Conservation (phyloP, 768 basidiomycete species). For the Rhodotorula paludigena region DNA sequence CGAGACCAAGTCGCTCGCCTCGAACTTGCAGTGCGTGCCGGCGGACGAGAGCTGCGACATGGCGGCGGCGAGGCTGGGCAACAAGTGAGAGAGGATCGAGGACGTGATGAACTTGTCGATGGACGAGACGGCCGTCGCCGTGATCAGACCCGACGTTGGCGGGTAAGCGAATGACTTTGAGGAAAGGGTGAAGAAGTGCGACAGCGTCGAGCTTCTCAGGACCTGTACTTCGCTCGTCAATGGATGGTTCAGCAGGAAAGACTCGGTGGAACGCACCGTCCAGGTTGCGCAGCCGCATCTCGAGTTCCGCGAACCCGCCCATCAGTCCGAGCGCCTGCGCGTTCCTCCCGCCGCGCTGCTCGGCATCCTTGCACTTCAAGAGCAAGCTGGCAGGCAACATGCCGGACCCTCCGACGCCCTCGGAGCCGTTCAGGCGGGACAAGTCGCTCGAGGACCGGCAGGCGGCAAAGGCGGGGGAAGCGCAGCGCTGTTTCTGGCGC, state of each 20-base stretch:
- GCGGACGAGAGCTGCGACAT: conserved; percentile 80
- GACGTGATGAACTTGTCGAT: conserved; percentile 82
- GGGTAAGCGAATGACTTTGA: conserved; percentile 85
- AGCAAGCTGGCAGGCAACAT: background rate
- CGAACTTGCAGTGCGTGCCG: conserved; percentile 94
- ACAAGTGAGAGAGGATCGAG: conserved; percentile 61
- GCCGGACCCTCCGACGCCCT: conserved; percentile 1
- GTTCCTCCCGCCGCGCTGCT: background rate
- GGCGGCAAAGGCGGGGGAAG: conserved; percentile 48
- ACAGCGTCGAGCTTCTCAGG: conserved; percentile 43
- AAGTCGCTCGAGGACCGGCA: conserved; percentile 27
- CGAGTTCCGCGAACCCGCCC: conserved; percentile 80
- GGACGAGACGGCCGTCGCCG: conserved; percentile 82
- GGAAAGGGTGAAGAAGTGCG: conserved; percentile 72
- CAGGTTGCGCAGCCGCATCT: conserved; percentile 61
- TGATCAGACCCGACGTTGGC: conserved; percentile 95
- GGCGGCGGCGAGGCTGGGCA: conserved; percentile 59
- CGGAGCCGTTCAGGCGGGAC: conserved; percentile 1
- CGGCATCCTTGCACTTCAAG: background rate
- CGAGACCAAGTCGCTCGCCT: conserved; percentile 92
- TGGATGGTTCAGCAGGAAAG: no score
- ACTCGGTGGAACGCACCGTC: conserved; percentile 58
- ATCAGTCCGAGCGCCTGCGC: conserved; percentile 55
- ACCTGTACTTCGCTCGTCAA: no score
- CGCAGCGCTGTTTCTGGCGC: conserved; percentile 98